Evolutionary conservation across 345 rosid genomes (phyloP).

Genomic region (Moricandia moricandioides): DNA sequence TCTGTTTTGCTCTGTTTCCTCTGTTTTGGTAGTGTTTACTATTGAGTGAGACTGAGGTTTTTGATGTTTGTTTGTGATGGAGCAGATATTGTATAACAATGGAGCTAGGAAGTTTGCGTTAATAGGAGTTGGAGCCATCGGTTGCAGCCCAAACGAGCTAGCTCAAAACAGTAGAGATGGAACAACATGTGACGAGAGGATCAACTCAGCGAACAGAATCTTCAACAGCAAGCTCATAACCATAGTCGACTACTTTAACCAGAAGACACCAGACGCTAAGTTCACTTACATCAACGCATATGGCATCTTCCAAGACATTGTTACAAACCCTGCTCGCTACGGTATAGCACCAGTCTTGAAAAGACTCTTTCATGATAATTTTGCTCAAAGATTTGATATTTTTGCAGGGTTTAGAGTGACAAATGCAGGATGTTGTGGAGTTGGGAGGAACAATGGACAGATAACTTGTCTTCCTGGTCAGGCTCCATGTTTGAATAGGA

Average conservation of each 20-base stretch:
- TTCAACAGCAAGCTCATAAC: constrained; percentile 69
- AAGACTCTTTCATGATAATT: background rate
- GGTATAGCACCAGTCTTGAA: constrained; percentile 11
- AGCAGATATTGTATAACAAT: constrained; percentile 58
- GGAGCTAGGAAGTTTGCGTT: constrained; percentile 88
- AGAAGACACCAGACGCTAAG: constrained; percentile 53
- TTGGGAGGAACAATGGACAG: constrained; percentile 78
- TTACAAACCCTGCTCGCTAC: constrained; percentile 42
- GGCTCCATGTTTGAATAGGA: constrained; percentile 58
- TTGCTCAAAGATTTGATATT: background rate
- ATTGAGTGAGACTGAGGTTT: background rate
- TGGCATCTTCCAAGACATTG: constrained; percentile 70
- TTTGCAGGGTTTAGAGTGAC: constrained; percentile 51
- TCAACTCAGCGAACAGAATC: constrained; percentile 68
- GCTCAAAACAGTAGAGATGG: constrained; percentile 73
- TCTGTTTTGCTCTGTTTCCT: background rate
- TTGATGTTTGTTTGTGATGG: background rate
- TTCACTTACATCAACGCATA: constrained; percentile 68
- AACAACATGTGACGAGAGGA: constrained; percentile 55
- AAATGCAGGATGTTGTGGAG: constrained; percentile 70
- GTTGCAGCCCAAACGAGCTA: constrained; percentile 84
- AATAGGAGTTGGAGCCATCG: constrained; percentile 75
- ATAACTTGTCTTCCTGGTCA: constrained; percentile 65
- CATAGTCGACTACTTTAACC: constrained; percentile 65
- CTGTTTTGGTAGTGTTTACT: background rate